Percentiles rank a stretch among this genome's conserved stretches.
Conservation (phyloP, 192 early-diverging fungal genomes). For the Backusella liffmaniae region DNA sequence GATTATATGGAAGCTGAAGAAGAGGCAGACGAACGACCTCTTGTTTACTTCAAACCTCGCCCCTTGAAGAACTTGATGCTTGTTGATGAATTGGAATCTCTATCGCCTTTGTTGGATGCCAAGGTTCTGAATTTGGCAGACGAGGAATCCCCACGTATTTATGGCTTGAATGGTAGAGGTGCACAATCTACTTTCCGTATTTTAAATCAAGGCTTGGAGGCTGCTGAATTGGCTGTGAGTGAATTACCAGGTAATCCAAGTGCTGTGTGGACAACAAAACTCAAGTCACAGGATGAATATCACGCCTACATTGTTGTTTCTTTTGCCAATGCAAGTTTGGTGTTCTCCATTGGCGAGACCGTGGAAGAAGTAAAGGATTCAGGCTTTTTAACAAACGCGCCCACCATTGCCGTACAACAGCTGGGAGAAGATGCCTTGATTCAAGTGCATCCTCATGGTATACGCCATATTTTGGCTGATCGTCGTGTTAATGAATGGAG, state of each 20-base stretch:
- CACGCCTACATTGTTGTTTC: slow-evolving; percentile 92
- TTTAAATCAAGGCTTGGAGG: slow-evolving; percentile 90
- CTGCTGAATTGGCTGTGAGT: slow-evolving; percentile 86
- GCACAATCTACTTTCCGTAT: slow-evolving; percentile 81
- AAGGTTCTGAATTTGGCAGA: slow-evolving; percentile 86
- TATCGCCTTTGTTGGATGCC: slow-evolving; percentile 79
- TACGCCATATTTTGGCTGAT: slow-evolving; percentile 87
- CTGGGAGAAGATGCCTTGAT: slow-evolving; percentile 86
- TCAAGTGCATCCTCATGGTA: slow-evolving; percentile 88
- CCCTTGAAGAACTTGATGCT: slow-evolving; percentile 79
- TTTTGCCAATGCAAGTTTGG: slow-evolving; percentile 90
- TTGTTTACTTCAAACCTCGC: slow-evolving; percentile 69
- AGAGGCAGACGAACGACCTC: slow-evolving; percentile 48
- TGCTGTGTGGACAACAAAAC: slow-evolving; percentile 82
- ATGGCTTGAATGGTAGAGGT: slow-evolving; percentile 83
- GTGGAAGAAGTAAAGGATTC: slow-evolving; percentile 91
- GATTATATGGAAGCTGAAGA: slow-evolving; percentile 58
- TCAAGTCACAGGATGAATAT: slow-evolving; percentile 47
- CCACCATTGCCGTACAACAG: slow-evolving; percentile 83
- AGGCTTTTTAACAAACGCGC: slow-evolving; percentile 79
- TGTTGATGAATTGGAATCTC: slow-evolving; percentile 90
- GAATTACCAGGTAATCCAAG: slow-evolving; percentile 92
- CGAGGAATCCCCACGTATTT: slow-evolving; percentile 95
- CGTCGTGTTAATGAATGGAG: slow-evolving; percentile 93
- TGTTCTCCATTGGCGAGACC: slow-evolving; percentile 88